Evolutionary conservation across 2,329 filamentous ascomycete genomes (phyloP).

Genomic region (Balansia obtecta): DNA sequence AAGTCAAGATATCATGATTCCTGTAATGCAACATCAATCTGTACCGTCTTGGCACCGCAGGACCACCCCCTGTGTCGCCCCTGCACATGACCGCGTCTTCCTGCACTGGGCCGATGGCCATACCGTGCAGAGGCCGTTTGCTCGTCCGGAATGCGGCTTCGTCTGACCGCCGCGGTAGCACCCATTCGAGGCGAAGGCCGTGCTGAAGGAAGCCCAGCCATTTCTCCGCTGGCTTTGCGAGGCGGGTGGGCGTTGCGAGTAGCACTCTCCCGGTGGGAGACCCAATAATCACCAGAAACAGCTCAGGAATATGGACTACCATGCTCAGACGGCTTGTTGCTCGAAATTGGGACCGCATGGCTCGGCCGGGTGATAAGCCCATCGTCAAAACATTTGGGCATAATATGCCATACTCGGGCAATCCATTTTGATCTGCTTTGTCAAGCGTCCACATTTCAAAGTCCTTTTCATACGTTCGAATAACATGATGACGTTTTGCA

Average conservation of each 20-base stretch:
- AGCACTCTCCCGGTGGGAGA: constrained; percentile 54
- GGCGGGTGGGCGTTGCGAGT: constrained; percentile 43
- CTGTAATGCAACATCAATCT: constrained; percentile 59
- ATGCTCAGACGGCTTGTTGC: constrained; percentile 39
- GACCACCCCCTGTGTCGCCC: constrained; percentile 11
- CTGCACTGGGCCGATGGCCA: constrained; percentile 55
- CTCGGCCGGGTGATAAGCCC: constrained; percentile 12
- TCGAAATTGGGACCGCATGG: constrained; percentile 16
- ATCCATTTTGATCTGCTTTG: constrained; percentile 7
- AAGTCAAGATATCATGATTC: constrained; percentile 57
- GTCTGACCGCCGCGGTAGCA: constrained; percentile 34
- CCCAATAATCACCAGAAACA: constrained; percentile 56
- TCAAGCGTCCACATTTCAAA: constrained; percentile 32
- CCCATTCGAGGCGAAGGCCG: constrained; percentile 40
- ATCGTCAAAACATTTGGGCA: constrained; percentile 19
- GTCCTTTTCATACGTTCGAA: constrained; percentile 37
- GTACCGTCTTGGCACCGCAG: constrained; percentile 37
- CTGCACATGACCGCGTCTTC: constrained; percentile 19
- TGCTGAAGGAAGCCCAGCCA: constrained; percentile 17
- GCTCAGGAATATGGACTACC: constrained; percentile 51
- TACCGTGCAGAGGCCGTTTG: constrained; percentile 46
- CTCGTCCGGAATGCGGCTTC: constrained; percentile 33
- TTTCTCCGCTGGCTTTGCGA: constrained; percentile 13
- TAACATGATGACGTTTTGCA: constrained; percentile 20
- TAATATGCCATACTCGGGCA: constrained; percentile 18